Evolutionary conservation across 768 basidiomycete genomes (phyloP).

Genomic region (Cytidiella melzeri): DNA sequence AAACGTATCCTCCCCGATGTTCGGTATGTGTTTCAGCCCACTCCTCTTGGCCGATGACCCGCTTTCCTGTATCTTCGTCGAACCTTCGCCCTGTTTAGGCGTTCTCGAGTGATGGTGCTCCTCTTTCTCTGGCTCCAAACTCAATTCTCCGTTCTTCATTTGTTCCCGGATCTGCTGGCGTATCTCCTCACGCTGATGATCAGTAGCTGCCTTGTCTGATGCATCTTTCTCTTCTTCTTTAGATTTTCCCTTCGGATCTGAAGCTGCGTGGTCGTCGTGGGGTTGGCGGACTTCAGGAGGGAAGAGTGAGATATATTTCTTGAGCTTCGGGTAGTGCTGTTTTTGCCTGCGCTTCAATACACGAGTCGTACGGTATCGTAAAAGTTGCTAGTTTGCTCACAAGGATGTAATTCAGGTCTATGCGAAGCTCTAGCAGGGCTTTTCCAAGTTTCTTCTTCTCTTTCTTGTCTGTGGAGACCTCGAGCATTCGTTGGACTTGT

Average conservation of each 20-base stretch:
- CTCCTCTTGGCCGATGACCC: neutral
- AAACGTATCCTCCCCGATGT: slow-evolving; percentile 25
- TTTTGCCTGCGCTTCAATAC: slow-evolving; percentile 4
- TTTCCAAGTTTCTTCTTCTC: slow-evolving; percentile 35
- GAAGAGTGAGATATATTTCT: slow-evolving; percentile 89
- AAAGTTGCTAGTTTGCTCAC: slow-evolving; percentile 35
- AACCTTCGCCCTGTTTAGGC: neutral
- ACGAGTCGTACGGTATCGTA: neutral
- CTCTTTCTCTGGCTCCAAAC: slow-evolving; percentile 52
- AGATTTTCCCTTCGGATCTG: slow-evolving; percentile 8
- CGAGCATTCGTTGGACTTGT: slow-evolving; percentile 54
- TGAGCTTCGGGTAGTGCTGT: slow-evolving; percentile 77
- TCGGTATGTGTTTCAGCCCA: neutral
- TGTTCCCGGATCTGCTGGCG: slow-evolving; percentile 48
- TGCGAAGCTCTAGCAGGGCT: slow-evolving; percentile 56
- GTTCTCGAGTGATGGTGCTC: neutral
- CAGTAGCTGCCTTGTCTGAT: slow-evolving; percentile 28
- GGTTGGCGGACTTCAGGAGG: slow-evolving; percentile 54
- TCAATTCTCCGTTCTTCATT: slow-evolving; percentile 57
- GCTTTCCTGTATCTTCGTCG: neutral
- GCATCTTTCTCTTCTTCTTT: slow-evolving; percentile 17
- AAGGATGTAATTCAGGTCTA: slow-evolving; percentile 87
- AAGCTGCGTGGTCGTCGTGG: slow-evolving; percentile 1
- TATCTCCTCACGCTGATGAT: slow-evolving; percentile 51
- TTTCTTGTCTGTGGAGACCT: slow-evolving; percentile 31